These are phyloP conservation scores for Thelonectria olida DNA, from an alignment of 2,329 filamentous ascomycete species.

Conservation along the genomic window DNA sequence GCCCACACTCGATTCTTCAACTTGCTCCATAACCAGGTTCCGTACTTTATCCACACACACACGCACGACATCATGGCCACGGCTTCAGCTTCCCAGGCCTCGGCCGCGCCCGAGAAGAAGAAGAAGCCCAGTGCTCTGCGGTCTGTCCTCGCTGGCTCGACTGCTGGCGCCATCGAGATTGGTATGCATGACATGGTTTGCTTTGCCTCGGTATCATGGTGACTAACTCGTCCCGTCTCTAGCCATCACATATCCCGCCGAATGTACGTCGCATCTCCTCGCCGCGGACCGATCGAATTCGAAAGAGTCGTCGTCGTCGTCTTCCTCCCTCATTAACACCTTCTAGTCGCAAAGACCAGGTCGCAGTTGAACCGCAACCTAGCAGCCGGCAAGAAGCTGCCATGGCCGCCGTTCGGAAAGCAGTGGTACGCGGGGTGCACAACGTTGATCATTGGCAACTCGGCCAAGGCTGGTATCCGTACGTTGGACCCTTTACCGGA, in stretches of 20 bases:
- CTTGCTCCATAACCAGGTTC: background rate
- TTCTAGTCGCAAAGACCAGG: constrained; percentile 87
- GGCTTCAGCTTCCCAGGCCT: constrained; percentile 32
- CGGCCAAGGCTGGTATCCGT: constrained; percentile 94
- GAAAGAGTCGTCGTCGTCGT: background rate
- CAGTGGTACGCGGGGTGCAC: constrained; percentile 99
- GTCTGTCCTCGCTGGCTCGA: constrained; percentile 90
- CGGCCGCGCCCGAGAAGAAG: constrained; percentile 42
- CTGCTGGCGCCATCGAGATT: constrained; percentile 95
- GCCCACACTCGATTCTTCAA: background rate
- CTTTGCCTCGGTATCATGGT: background rate
- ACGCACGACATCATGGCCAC: constrained; percentile 41
- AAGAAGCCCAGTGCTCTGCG: constrained; percentile 79
- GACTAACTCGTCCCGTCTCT: constrained; percentile 21
- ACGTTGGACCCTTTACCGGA: constrained; percentile 47
- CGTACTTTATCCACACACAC: background rate
- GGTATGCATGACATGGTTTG: constrained; percentile 57
- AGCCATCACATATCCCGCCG: constrained; percentile 92
- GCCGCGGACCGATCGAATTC: constrained; percentile 11
- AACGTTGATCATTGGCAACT: constrained; percentile 95
- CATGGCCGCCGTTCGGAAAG: constrained; percentile 90
- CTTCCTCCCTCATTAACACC: background rate
- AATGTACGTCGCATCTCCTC: constrained; percentile 68
- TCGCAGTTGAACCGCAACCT: constrained; percentile 91
- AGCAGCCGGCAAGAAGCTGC: constrained; percentile 83